phyloP scores from a whole-genome alignment of 345 rosid genomes.

The Clarkia xantiana region DNA sequence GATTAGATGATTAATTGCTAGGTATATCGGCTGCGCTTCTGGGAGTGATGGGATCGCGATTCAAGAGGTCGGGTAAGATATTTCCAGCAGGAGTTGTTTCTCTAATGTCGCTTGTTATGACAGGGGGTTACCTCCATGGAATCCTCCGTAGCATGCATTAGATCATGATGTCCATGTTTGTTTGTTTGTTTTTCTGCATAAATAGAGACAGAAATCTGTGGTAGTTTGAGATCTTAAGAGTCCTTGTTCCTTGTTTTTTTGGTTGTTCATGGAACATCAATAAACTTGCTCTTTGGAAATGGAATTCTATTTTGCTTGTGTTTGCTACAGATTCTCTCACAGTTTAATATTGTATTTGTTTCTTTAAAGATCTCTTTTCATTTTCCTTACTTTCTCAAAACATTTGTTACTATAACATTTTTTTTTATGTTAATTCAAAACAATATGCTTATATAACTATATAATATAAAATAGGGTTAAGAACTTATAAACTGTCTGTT shows the following conservation, averaged over 20 bases:
- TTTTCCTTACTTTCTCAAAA: no score
- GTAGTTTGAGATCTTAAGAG: neutral
- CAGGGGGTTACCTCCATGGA: constrained; percentile 76
- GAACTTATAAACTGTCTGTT: no score
- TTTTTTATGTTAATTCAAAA: no score
- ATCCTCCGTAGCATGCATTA: constrained; percentile 49
- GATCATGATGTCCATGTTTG: constrained; percentile 1
- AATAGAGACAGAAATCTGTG: neutral
- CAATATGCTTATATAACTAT: no score
- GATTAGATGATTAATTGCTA: constrained; percentile 12
- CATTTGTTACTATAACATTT: no score
- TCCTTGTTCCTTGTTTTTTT: neutral
- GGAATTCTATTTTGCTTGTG: no score
- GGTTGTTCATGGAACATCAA: no score
- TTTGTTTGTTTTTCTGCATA: constrained; percentile 5
- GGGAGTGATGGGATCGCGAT: constrained; percentile 79
- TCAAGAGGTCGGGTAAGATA: constrained; percentile 55
- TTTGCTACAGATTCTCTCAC: no score
- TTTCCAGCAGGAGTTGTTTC: constrained; percentile 87
- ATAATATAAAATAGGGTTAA: no score
- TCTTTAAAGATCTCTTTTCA: no score
- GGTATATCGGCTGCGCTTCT: constrained; percentile 58
- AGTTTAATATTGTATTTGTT: no score
- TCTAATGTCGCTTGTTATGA: constrained; percentile 58
- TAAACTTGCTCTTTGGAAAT: no score